A percentile compares a stretch with the other conserved stretches of the same genome.
Evolutionary conservation across 768 basidiomycete genomes (phyloP).

Genomic region (Mycena metata): DNA sequence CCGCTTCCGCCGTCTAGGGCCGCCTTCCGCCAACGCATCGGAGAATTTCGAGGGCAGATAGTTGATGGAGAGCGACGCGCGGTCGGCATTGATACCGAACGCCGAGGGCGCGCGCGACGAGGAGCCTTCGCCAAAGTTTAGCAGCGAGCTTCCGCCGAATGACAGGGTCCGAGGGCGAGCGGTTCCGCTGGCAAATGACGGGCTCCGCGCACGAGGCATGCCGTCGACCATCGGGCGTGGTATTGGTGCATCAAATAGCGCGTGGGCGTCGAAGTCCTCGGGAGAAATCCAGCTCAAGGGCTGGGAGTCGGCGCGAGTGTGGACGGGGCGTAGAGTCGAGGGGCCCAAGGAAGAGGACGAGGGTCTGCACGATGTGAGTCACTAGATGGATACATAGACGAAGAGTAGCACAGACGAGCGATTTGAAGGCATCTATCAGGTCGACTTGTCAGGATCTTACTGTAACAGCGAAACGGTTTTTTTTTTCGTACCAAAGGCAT

Average conservation of each 20-base stretch:
- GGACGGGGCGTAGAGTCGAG: neutral
- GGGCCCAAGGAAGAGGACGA: constrained; percentile 10
- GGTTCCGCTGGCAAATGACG: no score
- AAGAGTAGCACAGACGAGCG: constrained; percentile 17
- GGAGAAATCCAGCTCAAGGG: constrained; percentile 31
- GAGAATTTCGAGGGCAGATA: constrained; percentile 31
- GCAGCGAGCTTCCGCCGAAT: neutral
- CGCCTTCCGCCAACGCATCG: constrained; percentile 7
- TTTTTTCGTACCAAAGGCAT: constrained; percentile 27
- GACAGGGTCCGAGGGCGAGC: constrained; percentile 7
- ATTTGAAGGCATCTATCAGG: constrained; percentile 9
- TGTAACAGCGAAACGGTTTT: no score
- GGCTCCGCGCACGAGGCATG: constrained; percentile 1
- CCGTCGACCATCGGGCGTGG: neutral
- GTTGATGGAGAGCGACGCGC: constrained; percentile 29
- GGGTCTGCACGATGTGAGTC: neutral
- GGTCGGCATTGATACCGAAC: neutral
- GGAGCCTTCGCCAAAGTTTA: neutral
- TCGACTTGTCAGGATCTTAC: neutral
- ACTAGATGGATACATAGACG: neutral
- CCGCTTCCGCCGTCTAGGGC: constrained; percentile 14
- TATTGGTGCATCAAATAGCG: constrained; percentile 20
- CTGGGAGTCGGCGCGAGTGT: constrained; percentile 7
- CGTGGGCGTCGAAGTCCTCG: constrained; percentile 26
- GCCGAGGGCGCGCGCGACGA: neutral